phyloP scores from a whole-genome alignment of 345 rosid species.

The Linum tenue region DNA sequence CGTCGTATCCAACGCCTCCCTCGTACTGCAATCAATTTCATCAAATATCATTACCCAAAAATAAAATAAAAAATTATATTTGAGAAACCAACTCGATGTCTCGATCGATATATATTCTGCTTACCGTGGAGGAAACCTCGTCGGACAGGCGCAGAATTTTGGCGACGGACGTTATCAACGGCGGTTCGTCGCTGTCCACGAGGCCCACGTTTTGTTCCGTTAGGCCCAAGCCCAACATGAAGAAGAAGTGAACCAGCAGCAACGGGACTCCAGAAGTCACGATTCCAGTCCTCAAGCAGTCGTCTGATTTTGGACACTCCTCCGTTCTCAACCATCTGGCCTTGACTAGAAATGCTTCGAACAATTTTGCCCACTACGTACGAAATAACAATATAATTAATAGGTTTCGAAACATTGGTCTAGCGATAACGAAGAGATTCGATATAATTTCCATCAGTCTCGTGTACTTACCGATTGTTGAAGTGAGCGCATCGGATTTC shows the following conservation, averaged over 20 bases:
- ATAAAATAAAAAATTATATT: background rate
- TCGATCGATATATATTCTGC: background rate
- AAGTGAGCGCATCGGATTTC: background rate
- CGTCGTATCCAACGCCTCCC: background rate
- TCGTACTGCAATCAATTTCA: background rate
- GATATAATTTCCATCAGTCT: too few relatives aligned
- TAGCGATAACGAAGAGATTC: background rate
- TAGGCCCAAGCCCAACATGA: constrained; percentile 34
- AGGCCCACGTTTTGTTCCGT: constrained; percentile 22
- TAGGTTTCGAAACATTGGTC: too few relatives aligned
- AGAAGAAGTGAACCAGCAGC: constrained; percentile 37
- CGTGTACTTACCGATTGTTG: background rate
- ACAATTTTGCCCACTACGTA: constrained; percentile 41
- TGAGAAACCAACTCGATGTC: background rate
- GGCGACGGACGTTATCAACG: background rate
- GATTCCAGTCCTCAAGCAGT: constrained; percentile 52
- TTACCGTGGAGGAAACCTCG: background rate
- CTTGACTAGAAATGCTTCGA: constrained; percentile 49
- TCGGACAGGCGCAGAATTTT: background rate
- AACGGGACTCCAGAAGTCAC: constrained; percentile 47
- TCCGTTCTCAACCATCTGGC: constrained; percentile 46
- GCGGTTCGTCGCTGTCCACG: constrained; percentile 11
- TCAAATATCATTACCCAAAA: background rate
- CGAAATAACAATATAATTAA: too few relatives aligned
- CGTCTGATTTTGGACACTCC: constrained; percentile 25